These are phyloP conservation scores for Lactifluus volemus DNA, from an alignment of 768 basidiomycete genomes.

Conservation along the genomic window DNA sequence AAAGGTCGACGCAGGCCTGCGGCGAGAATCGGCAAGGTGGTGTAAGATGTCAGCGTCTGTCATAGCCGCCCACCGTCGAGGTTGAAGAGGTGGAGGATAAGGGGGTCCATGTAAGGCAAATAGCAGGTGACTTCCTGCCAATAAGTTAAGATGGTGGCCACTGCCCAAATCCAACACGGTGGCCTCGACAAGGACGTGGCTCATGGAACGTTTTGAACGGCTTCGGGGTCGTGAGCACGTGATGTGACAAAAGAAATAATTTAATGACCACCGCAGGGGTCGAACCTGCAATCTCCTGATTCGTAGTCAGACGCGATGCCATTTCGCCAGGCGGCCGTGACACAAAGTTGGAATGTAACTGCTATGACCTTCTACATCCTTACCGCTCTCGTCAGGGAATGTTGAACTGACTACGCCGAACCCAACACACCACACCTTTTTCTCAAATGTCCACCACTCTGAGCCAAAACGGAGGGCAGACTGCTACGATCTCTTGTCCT, in stretches of 20 bases:
- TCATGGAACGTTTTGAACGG: too few species aligned
- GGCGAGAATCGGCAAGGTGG: too few species aligned
- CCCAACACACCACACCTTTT: background rate
- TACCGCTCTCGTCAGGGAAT: too few species aligned
- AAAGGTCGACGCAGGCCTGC: too few species aligned
- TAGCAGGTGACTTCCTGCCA: background rate
- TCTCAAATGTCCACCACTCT: background rate
- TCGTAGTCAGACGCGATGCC: slow-evolving; percentile 94
- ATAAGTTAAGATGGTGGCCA: background rate
- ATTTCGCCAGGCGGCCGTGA: slow-evolving; percentile 80
- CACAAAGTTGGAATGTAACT: fast-evolving
- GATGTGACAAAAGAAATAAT: background rate
- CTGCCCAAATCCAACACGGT: too few species aligned
- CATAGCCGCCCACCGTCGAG: too few species aligned
- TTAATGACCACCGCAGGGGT: slow-evolving; percentile 77
- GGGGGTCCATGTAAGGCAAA: background rate
- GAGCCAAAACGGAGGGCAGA: background rate
- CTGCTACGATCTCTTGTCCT: slow-evolving; percentile 1
- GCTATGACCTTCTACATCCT: background rate
- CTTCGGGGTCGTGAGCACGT: too few species aligned
- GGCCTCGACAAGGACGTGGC: too few species aligned
- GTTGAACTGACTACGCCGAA: background rate
- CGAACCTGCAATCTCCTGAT: slow-evolving; percentile 96
- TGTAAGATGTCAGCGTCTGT: too few species aligned
- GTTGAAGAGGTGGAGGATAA: too few species aligned